Evolutionary conservation across 192 early-diverging fungal species (phyloP), one percentile per base, ranked within the genome.

Genomic region (Gamsiella multidivaricata): DNA sequence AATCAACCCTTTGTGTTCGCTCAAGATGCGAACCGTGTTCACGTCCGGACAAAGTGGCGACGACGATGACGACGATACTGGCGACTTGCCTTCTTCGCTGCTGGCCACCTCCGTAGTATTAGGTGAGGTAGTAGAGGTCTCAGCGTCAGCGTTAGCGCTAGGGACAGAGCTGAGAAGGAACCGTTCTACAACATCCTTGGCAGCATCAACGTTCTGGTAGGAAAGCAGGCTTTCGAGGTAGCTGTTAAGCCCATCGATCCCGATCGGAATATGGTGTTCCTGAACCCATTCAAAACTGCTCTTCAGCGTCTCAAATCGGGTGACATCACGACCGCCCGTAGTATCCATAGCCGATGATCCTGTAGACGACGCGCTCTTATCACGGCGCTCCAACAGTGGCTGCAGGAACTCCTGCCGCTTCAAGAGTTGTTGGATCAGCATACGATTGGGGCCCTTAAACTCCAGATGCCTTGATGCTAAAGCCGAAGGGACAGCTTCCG

Each of bases 161-260:
- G n/a, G n/a, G n/a, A n/a, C n/a, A n/a, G n/a, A 33, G 14, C 29
- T 22, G 37, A 49, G 17, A 8, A 58, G 41, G 18, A 15, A 0
- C 8, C 17, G 32, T 2, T 63, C 61, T 5, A 71, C 29, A 3
- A 34, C 36, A 12, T 33, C 28, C 17, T 34, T 43, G 5, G 33
- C 54, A 28, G 46, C 37, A 8, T 46, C 33, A 28, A 65, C 43
- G 41, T 64, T 62, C 7, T 42, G n/a, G 26, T 73, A 49, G 0
- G 70, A 73, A 22, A 73, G 43, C 12, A 73, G 29, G 22, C 61
- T 45, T 14, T 39, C 20, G 1, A 73, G 61, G 28, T 73, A 73
- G 6, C 15, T 17, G 54, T 73, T 65, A 1, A 73, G 28, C 5
- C 70, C 70, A 20, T 64, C 54, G 15, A 64, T 52, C 3, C 47